A percentile compares a stretch with the other conserved stretches of the same genome.
phyloP scores from a whole-genome alignment of 2,329 filamentous ascomycete species.

The Nothomitra cinnamomea region DNA sequence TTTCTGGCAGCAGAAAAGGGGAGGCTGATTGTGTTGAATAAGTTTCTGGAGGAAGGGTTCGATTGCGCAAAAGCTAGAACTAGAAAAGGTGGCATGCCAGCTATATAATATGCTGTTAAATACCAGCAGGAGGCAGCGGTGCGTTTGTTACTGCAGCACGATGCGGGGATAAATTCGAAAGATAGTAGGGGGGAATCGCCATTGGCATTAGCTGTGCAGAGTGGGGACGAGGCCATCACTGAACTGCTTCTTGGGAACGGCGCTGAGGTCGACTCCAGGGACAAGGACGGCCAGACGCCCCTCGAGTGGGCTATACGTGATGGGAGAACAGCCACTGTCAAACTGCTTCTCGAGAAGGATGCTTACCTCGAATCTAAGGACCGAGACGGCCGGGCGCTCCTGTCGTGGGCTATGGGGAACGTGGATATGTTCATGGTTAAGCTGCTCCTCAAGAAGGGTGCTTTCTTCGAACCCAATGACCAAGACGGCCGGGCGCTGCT shows the following conservation, averaged over 20 bases:
- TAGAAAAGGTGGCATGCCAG: background rate
- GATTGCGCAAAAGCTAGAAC: background rate
- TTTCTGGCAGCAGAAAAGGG: too few relatives aligned
- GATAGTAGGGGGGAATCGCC: background rate
- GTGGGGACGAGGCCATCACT: background rate
- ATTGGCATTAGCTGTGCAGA: background rate
- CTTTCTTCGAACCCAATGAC: constrained; percentile 35
- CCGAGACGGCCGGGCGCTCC: background rate
- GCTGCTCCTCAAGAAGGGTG: background rate
- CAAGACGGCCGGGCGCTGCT: background rate
- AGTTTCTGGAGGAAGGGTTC: background rate
- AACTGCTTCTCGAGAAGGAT: constrained; percentile 64
- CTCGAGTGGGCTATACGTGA: constrained; percentile 51
- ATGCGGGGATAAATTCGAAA: background rate
- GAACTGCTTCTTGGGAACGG: background rate
- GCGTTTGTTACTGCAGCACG: background rate
- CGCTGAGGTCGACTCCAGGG: background rate
- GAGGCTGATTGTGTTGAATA: background rate
- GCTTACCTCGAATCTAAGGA: constrained; percentile 46
- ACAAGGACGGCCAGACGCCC: constrained; percentile 1
- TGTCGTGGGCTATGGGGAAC: background rate
- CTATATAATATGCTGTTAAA: background rate
- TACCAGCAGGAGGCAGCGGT: background rate
- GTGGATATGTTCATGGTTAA: background rate
- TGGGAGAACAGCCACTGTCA: constrained; percentile 76